A percentile compares a stretch with the other conserved stretches of the same genome.
These are phyloP conservation scores for Aspergillus alliaceus DNA, from an alignment of 2,329 filamentous ascomycete genomes.

Conservation along the genomic window DNA sequence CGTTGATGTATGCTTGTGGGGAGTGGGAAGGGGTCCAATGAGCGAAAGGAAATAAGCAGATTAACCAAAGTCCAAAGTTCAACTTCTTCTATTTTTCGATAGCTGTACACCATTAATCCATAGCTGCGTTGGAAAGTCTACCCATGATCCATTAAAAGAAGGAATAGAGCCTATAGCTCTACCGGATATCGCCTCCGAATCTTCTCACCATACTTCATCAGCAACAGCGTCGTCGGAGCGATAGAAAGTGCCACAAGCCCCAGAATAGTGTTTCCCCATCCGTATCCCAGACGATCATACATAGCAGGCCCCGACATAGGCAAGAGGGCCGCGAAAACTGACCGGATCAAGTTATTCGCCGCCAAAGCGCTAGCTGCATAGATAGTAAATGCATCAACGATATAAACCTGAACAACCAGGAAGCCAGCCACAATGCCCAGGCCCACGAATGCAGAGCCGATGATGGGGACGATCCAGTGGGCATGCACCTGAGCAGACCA, in stretches of 20 bases:
- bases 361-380: slow-evolving; percentile 16
- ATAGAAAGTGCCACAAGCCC: slow-evolving; percentile 24
- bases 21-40: no score
- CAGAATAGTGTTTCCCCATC: slow-evolving; percentile 40
- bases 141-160: no score
- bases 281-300: slow-evolving; percentile 39
- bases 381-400: slow-evolving; percentile 16
- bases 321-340: slow-evolving; percentile 41
- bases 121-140: no score
- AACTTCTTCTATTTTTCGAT: no score
- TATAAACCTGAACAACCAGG: slow-evolving; percentile 14
- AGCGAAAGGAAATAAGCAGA: background rate
- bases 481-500: slow-evolving; percentile 20
- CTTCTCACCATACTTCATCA: slow-evolving; percentile 12
- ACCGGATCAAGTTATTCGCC: slow-evolving; percentile 23
- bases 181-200: background rate
- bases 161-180: background rate
- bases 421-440: slow-evolving; percentile 14
- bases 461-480: slow-evolving; percentile 24
- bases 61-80: no score
- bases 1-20: background rate
- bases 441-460: slow-evolving; percentile 25
- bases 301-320: slow-evolving; percentile 41
- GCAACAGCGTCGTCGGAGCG: slow-evolving; percentile 31
- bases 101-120: no score